These are phyloP conservation scores for Acanthamoeba royreba DNA, from an alignment of 208 protist species.

Conservation along the genomic window DNA sequence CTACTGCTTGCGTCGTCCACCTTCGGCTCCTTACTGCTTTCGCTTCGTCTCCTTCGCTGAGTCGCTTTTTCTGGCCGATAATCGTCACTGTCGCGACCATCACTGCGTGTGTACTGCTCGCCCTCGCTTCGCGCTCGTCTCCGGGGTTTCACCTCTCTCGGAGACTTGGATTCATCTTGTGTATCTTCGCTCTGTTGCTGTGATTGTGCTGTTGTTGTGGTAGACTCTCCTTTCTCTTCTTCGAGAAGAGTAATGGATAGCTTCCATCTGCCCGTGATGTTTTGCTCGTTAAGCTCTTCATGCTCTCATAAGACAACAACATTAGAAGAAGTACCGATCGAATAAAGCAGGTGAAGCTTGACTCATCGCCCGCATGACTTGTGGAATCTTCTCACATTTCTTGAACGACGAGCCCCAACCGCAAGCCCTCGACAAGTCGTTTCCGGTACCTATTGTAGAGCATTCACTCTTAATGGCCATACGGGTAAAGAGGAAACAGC, in stretches of 20 bases:
- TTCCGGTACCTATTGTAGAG: constrained; percentile 71
- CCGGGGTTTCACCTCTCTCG: neutral
- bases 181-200: neutral
- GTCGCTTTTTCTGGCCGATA: too few species aligned
- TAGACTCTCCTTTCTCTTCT: neutral
- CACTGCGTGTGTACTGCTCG: neutral
- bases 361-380: constrained; percentile 42
- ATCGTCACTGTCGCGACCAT: too few species aligned
- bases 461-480: neutral
- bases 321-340: neutral
- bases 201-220: neutral
- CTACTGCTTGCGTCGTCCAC: neutral
- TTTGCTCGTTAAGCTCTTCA: too few species aligned
- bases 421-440: constrained; percentile 77
- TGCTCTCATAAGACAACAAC: too few species aligned
- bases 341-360: neutral
- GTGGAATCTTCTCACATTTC: constrained; percentile 46
- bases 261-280: neutral
- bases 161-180: neutral
- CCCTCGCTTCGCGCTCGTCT: neutral
- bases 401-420: constrained; percentile 77
- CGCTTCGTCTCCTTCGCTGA: neutral
- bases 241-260: neutral
- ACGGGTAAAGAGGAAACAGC: neutral
- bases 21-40: neutral